Conservation (phyloP, 192 early-diverging fungal species). For the Neocallimastix lanati region DNA sequence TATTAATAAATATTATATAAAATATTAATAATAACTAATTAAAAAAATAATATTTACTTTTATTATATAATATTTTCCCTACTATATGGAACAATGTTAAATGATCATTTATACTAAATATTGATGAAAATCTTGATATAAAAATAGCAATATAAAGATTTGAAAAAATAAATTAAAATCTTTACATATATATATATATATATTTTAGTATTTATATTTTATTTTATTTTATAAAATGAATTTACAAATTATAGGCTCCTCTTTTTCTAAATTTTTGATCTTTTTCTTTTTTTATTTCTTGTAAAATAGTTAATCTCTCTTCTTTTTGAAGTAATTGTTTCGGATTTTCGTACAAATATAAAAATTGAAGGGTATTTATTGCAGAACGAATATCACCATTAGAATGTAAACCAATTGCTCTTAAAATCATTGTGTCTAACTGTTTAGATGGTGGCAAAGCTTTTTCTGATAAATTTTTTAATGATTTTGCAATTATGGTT, state of each 20-base stretch:
- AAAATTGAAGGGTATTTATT: conserved; percentile 34
- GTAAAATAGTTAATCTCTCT: neutral
- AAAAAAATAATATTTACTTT: neutral
- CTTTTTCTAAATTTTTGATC: neutral
- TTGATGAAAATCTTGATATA: neutral
- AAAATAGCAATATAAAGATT: no score
- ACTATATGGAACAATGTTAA: neutral
- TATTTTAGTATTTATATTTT: no score
- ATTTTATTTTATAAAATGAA: no score
- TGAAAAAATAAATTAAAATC: no score
- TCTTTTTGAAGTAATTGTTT: neutral
- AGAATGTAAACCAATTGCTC: conserved; percentile 16
- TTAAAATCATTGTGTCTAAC: conserved; percentile 4
- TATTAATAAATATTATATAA: no score
- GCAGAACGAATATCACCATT: conserved; percentile 37
- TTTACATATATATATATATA: no score
- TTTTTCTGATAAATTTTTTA: conserved; percentile 17
- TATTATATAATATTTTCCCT: neutral
- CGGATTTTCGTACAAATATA: neutral
- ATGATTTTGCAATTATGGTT: conserved; percentile 36
- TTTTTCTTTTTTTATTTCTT: neutral
- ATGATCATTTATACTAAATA: neutral
- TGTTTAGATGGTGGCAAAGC: conserved; percentile 9
- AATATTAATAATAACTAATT: no score
- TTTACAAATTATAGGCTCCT: neutral